Conservation (phyloP, 2,329 filamentous ascomycete species). For the Epichloe bromicola region DNA sequence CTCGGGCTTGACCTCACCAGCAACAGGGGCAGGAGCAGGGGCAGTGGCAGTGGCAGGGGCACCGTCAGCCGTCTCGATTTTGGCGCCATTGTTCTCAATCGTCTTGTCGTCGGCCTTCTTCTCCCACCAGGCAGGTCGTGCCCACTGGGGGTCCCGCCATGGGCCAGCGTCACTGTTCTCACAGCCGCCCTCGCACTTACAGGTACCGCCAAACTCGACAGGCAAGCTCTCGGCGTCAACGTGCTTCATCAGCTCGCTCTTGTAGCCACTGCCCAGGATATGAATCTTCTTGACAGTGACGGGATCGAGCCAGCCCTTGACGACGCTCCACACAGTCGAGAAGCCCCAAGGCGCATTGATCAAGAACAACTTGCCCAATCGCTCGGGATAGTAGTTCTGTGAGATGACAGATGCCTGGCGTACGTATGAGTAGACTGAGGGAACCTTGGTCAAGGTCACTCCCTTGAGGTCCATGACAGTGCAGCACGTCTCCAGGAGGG, state of each 20-base stretch:
- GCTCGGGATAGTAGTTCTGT: constrained; percentile 98
- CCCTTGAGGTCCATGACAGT: constrained; percentile 97
- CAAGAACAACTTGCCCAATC: constrained; percentile 87
- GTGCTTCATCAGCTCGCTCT: constrained; percentile 73
- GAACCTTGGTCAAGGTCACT: constrained; percentile 69
- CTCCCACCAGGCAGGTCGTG: constrained; percentile 52
- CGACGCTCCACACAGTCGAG: constrained; percentile 66
- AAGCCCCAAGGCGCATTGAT: constrained; percentile 99
- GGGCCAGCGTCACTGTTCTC: constrained; percentile 78
- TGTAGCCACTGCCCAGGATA: constrained; percentile 69
- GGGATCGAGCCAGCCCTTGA: constrained; percentile 92
- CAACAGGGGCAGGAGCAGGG: constrained; percentile 15
- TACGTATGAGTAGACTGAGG: constrained; percentile 80
- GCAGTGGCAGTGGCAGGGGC: constrained; percentile 9
- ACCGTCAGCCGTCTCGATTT: constrained; percentile 22
- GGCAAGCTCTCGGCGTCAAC: constrained; percentile 85
- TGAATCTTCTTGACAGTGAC: constrained; percentile 96
- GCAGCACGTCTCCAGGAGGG: constrained; percentile 93
- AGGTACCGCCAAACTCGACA: constrained; percentile 70
- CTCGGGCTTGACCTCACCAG: constrained; percentile 17
- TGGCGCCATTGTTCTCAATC: constrained; percentile 28
- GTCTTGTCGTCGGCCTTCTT: constrained; percentile 26
- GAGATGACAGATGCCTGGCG: constrained; percentile 75
- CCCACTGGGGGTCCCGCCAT: constrained; percentile 59
- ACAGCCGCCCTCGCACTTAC: constrained; percentile 73